Base-by-base conservation (phyloP, 768 basidiomycete genomes). In the Lenzites betulinus region DNA sequence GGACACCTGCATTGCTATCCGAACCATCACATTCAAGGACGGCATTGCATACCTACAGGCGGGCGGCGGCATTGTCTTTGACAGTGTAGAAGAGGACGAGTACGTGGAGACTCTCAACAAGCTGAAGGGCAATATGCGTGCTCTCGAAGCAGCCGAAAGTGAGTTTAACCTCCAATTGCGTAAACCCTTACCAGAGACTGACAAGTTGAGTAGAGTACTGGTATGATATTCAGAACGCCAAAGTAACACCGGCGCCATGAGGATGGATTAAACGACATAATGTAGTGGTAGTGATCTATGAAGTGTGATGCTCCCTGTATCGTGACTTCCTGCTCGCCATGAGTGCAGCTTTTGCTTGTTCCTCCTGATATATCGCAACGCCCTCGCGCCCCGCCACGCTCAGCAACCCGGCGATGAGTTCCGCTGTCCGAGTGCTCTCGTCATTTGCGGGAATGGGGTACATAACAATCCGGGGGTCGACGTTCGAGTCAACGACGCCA, bases 381-480 rank as follows among this genome's bases (percentile, higher is more conserved):
- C 90, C 90, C 70, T 93, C 90, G 61, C 84, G 79, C 2, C 93
- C 89, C 2, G 97, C 97, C 61, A 97, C 82, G 65, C 93, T 93
- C 59, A 99, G 77, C 9, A 97, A 85, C 12, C 96, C 96, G 1
- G 89, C 86, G 58, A 99, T 83, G 42, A 99, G 78, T 69, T 98
- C 96, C 44, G 93, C 93, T 16, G 95, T 90, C 47, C 95, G 84
- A 11, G 89, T 82, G 70, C 86, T 93, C 76, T 99, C 97, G 76
- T 96, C 93, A 73, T 98, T 99, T n/a, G 93, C 95, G 0, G 95
- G 95, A 69, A 99, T 98, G 43, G 97, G 90, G 73, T 97, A 98
- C 83, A 98, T 97, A 63, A 99, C 95, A 39, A 94, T 81, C 25
- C 97, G 87, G 6, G 97, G 97, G 76, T 99, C 97, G 43, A 87